Base-by-base conservation (phyloP, 495 filamentous ascomycete species). In the Tuber aestivum region DNA sequence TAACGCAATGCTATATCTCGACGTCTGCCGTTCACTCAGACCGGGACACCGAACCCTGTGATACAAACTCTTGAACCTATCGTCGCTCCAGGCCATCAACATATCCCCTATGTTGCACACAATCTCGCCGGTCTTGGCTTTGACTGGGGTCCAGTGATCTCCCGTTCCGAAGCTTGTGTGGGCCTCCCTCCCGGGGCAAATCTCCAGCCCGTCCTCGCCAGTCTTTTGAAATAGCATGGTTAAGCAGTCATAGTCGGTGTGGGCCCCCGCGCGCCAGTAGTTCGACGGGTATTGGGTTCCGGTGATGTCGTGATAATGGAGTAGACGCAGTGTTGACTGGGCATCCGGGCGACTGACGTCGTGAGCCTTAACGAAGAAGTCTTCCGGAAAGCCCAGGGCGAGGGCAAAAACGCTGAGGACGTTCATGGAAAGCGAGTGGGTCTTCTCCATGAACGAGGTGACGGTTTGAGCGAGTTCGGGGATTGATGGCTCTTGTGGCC, bases 91-190 rank as follows among this genome's bases (percentile, higher is more conserved):
- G 21, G 85, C 87, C 89, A 92, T 91, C 41, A 92, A 85, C 78
- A 91, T 84, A 80, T 91, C 90, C 21, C 90, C 90, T 75, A 91
- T 90, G 79, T 91, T 92, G 77, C 89, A 91, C 20, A 91, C 88
- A 70, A 90, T 89, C 76, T 89, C 89, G 0, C 87, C 89, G 0
- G 84, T 85, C 5, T 80, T 82, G 1, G 88, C 86, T 81, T 89
- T 87, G 37, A 91, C 84, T 70, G 87, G 88, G n/a, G 89, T 90
- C 89, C 89, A 91, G 14, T 82, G 81, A 72, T 91, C 88, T 14
- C 89, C 87, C 70, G 87, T 86, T 6, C 87, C 89, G 74, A 90
- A 91, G 40, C 87, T 84, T 0, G 89, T 90, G 32, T 89, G 87
- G 2, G 85, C 86, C 79, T 92, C 90, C 20, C 90, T 84, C 1